These are phyloP conservation scores for Naumovozyma baii DNA, from an alignment of 805 yeast genomes.

Conservation along the genomic window DNA sequence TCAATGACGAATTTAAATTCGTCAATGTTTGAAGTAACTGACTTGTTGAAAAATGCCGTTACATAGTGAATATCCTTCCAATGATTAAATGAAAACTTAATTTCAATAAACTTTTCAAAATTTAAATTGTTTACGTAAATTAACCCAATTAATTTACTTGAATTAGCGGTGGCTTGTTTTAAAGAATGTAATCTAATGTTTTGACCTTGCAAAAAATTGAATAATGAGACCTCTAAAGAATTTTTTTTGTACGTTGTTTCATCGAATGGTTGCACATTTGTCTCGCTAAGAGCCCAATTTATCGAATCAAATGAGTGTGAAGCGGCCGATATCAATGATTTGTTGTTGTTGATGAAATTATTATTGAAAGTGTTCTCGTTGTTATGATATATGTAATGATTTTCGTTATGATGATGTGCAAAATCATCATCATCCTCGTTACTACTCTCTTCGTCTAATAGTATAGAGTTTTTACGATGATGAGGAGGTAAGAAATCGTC, in stretches of 20 bases:
- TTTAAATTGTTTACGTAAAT: conserved; percentile 26
- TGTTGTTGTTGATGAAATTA: background rate
- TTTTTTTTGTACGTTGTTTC: background rate
- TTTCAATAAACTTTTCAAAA: conserved; percentile 28
- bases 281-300: background rate
- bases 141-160: conserved; percentile 18
- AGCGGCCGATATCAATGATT: background rate
- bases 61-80: conserved; percentile 29
- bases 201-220: conserved; percentile 15
- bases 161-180: conserved; percentile 3
- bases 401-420: conserved; percentile 1
- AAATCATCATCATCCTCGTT: conserved; percentile 4
- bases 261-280: background rate
- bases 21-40: conserved; percentile 21
- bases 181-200: conserved; percentile 19
- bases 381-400: background rate
- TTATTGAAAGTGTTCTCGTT: background rate
- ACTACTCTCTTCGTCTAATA: background rate
- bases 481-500: background rate
- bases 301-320: background rate
- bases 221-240: conserved; percentile 6
- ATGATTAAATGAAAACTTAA: conserved; percentile 27
- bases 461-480: background rate
- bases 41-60: conserved; percentile 19
- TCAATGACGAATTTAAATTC: conserved; percentile 26